These are phyloP conservation scores for Pinus albicaulis DNA, from an alignment of 75 land plant species.

Conservation along the genomic window DNA sequence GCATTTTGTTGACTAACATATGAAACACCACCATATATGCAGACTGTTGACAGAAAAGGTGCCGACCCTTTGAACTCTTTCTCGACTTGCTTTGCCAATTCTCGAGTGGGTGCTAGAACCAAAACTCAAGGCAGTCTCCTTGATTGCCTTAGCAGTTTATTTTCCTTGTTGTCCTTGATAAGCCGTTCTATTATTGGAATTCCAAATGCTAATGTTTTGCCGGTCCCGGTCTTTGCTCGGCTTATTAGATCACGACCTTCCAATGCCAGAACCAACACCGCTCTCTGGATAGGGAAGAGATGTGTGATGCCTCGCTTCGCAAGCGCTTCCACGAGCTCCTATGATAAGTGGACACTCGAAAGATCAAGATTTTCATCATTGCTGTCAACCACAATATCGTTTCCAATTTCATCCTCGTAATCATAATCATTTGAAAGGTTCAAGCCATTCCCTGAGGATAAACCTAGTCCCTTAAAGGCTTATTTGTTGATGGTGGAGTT, in stretches of 20 bases:
- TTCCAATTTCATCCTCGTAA: slow-evolving; percentile 8
- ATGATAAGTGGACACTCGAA: slow-evolving; percentile 52
- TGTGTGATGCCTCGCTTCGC: slow-evolving; percentile 73
- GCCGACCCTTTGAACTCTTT: slow-evolving; percentile 93
- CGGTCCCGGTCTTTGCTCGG: slow-evolving; percentile 97
- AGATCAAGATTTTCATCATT: slow-evolving; percentile 59
- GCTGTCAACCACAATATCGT: slow-evolving; percentile 5
- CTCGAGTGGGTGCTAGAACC: slow-evolving; percentile 93
- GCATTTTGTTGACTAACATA: slow-evolving; percentile 70
- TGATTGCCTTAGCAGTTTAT: slow-evolving; percentile 26
- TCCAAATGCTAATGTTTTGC: slow-evolving; percentile 97
- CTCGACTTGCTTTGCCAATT: slow-evolving; percentile 96
- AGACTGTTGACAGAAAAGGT: slow-evolving; percentile 72
- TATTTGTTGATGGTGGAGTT: slow-evolving; percentile 64
- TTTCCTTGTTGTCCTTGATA: slow-evolving; percentile 27
- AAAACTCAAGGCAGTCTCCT: slow-evolving; percentile 72
- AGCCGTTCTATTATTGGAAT: slow-evolving; percentile 77
- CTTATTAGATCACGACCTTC: slow-evolving; percentile 82
- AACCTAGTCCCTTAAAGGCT: slow-evolving; percentile 51
- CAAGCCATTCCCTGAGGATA: background rate
- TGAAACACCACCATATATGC: slow-evolving; percentile 97
- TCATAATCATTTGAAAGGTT: slow-evolving; percentile 12
- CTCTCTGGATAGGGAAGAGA: slow-evolving; percentile 97
- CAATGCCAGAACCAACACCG: slow-evolving; percentile 79
- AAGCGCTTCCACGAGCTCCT: slow-evolving; percentile 60